Conservation (phyloP, 352 stramenopile species). For the Phytophthora sansomeana region DNA sequence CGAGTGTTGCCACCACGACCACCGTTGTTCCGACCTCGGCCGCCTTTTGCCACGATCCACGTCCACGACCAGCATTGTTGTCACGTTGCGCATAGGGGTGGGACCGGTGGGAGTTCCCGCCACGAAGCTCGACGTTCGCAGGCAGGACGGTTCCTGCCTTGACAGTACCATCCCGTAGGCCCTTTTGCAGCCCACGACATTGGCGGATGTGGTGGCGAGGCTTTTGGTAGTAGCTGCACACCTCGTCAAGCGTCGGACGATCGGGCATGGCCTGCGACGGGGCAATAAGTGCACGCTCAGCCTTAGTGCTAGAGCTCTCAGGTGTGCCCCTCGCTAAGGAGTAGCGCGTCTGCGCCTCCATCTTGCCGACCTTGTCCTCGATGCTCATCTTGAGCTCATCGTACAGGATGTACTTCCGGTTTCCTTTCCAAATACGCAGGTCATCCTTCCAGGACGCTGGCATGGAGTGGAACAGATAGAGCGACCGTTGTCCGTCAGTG, state of each 20-base stretch:
- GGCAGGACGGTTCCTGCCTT: slow-evolving; percentile 3
- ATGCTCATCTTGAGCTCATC: slow-evolving; percentile 9
- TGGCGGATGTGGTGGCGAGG: slow-evolving; percentile 1
- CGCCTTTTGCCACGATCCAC: not conserved
- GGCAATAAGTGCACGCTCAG: not conserved
- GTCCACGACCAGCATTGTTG: not conserved
- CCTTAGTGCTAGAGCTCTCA: not conserved
- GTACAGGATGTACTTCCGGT: slow-evolving; percentile 9
- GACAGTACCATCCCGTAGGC: not conserved
- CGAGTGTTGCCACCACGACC: not conserved
- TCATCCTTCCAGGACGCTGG: slow-evolving; percentile 5
- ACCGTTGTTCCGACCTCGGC: not conserved
- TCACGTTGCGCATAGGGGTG: not conserved
- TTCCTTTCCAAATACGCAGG: slow-evolving; percentile 1
- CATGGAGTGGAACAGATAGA: slow-evolving; percentile 12
- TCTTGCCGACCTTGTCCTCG: not conserved
- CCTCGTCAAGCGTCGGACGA: too few species aligned
- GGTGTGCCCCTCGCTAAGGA: not conserved
- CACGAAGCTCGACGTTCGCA: not conserved
- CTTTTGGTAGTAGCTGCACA: too few species aligned
- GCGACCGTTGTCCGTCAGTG: not conserved
- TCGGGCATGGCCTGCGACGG: not conserved
- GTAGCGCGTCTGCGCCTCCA: slow-evolving; percentile 15
- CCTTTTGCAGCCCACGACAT: slow-evolving; percentile 42
- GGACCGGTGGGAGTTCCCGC: not conserved